Evolutionary conservation across 495 filamentous ascomycete species (phyloP).

Genomic region (Aspergillus leporis): DNA sequence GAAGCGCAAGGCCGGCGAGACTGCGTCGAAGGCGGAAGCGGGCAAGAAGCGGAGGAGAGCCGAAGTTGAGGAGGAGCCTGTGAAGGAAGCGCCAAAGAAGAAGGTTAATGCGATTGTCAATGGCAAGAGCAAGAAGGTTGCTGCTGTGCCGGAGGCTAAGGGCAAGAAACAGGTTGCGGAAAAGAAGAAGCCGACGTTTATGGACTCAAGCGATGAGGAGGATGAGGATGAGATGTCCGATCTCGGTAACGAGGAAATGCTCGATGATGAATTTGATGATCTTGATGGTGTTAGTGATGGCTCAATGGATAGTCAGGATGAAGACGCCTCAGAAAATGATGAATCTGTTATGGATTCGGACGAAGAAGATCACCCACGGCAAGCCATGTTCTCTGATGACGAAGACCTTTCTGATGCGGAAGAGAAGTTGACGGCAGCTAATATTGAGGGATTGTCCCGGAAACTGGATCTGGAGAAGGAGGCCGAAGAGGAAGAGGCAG

Average conservation of each 20-base stretch:
- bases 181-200: constrained; percentile 40
- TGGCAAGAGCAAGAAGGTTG: constrained; percentile 8
- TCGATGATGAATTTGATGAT: constrained; percentile 56
- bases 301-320: constrained; percentile 53
- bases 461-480: constrained; percentile 73
- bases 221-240: constrained; percentile 8
- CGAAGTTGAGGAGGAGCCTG: constrained; percentile 42
- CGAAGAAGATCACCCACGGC: constrained; percentile 55
- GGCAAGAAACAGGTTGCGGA: constrained; percentile 31
- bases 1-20: constrained; percentile 71
- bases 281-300: constrained; percentile 48
- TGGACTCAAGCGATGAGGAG: constrained; percentile 42
- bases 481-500: constrained; percentile 68
- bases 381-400: constrained; percentile 90
- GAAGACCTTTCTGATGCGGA: constrained; percentile 87
- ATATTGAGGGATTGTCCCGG: constrained; percentile 86
- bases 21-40: constrained; percentile 43
- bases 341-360: constrained; percentile 77
- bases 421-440: constrained; percentile 90
- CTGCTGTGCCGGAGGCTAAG: constrained; percentile 12
- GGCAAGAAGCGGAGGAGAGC: constrained; percentile 70
- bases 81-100: constrained; percentile 40
- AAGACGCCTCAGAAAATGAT: constrained; percentile 56
- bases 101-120: constrained; percentile 3
- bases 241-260: constrained; percentile 28